Percentiles rank a stretch among this genome's conserved stretches.
Evolutionary conservation across 2,329 filamentous ascomycete species (phyloP).

Genomic region (Chrysosporium queenslandicum): DNA sequence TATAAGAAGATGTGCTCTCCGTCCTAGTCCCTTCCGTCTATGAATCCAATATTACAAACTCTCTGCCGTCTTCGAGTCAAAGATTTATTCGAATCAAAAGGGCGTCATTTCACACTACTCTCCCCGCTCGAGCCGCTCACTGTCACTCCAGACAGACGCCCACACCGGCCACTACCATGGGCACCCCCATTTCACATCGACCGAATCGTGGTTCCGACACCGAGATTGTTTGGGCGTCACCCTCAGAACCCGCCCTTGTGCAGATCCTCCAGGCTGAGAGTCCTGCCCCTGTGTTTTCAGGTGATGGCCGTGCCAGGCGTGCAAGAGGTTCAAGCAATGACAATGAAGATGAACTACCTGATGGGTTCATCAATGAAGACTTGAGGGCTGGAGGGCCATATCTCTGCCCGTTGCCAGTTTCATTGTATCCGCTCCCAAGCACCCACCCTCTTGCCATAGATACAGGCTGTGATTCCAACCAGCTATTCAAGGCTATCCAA

Average conservation of each 20-base stretch:
- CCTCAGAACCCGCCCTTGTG: background rate
- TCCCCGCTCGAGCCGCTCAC: too few relatives aligned
- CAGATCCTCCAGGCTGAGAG: constrained; percentile 4
- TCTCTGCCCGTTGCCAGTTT: constrained; percentile 6
- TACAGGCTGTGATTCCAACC: background rate
- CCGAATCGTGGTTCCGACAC: constrained; percentile 6
- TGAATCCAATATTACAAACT: background rate
- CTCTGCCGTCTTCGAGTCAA: background rate
- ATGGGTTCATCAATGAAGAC: constrained; percentile 7
- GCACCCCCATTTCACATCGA: constrained; percentile 1
- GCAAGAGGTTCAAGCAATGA: constrained; percentile 7
- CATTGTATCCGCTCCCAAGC: constrained; percentile 1
- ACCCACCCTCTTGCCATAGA: background rate
- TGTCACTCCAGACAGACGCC: too few relatives aligned
- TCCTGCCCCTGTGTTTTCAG: constrained; percentile 5
- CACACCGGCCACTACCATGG: too few relatives aligned
- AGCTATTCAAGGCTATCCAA: background rate
- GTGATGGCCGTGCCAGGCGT: constrained; percentile 4
- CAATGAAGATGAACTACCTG: constrained; percentile 3
- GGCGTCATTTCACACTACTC: too few relatives aligned
- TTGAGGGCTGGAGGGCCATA: constrained; percentile 5
- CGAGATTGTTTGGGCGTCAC: constrained; percentile 6
- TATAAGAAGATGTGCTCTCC: background rate
- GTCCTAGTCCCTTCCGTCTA: background rate
- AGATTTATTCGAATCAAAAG: background rate